These are phyloP conservation scores for Oryza meridionalis DNA, from an alignment of 176 grass and related monocot species.

Conservation along the genomic window DNA sequence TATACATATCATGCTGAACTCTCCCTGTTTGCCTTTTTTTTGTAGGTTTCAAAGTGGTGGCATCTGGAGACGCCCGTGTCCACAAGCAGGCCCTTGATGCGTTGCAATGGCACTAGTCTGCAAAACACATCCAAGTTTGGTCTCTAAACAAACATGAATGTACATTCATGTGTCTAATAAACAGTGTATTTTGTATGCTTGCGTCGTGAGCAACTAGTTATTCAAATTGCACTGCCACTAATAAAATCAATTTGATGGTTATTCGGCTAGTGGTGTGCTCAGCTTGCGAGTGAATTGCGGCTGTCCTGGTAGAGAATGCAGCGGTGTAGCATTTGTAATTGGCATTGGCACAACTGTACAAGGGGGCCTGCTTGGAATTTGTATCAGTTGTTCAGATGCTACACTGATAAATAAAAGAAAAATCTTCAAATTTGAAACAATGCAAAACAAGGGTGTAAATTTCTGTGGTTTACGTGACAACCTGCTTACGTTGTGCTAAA, in stretches of 20 bases:
- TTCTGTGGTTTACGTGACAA: too few species aligned
- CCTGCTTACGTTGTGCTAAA: too few species aligned
- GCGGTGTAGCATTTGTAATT: too few species aligned
- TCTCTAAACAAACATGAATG: not conserved
- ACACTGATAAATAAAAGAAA: too few species aligned
- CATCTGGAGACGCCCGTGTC: constrained; percentile 70
- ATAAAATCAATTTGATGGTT: not conserved
- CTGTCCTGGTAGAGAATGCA: not conserved
- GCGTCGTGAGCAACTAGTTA: not conserved
- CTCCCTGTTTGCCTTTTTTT: not conserved
- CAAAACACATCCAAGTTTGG: not conserved
- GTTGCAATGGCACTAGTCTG: constrained; percentile 46
- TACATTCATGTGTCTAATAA: constrained; percentile 15
- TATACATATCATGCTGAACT: not conserved
- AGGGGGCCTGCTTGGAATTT: too few species aligned
- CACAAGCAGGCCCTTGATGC: constrained; percentile 59
- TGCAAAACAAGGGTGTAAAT: too few species aligned
- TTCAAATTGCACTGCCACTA: not conserved
- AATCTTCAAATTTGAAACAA: too few species aligned
- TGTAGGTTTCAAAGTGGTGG: constrained; percentile 87
- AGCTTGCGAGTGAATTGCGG: not conserved
- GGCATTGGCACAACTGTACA: too few species aligned
- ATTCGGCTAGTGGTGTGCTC: too few species aligned
- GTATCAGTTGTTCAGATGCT: too few species aligned
- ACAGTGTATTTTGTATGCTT: constrained; percentile 14